phyloP scores from a whole-genome alignment of 768 basidiomycete genomes.

The Mycena capillaripes region DNA sequence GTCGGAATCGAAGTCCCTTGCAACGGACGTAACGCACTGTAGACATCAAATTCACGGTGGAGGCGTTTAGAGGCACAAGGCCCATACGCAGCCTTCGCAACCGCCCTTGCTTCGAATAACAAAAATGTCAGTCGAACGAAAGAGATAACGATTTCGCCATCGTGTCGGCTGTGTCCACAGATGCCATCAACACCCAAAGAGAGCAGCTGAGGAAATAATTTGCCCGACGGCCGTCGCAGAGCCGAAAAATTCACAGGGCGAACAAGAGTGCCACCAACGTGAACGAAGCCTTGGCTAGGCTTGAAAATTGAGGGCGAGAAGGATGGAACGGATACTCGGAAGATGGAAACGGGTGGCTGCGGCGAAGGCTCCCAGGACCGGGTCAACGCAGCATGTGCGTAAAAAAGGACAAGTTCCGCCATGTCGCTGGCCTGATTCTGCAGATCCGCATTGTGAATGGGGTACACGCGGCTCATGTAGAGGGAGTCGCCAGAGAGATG shows the following conservation, averaged over 20 bases:
- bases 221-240: neutral
- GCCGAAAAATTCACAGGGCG: neutral
- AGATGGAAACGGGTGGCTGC: no score
- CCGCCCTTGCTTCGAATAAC: neutral
- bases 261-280: neutral
- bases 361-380: no score
- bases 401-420: conserved; percentile 10
- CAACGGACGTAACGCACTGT: conserved; percentile 9
- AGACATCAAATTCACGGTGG: neutral
- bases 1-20: conserved; percentile 13
- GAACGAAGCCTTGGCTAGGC: neutral
- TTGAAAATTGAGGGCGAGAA: neutral
- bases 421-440: neutral
- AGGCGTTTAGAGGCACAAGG: conserved; percentile 1
- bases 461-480: neutral
- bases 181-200: conserved; percentile 4
- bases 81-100: conserved; percentile 14
- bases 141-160: conserved; percentile 9
- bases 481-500: neutral
- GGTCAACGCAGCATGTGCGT: conserved; percentile 2
- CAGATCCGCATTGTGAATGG: neutral
- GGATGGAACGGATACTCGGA: neutral
- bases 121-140: neutral
- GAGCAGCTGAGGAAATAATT: neutral
- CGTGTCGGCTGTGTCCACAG: conserved; percentile 4